Conservation (phyloP, 2,329 filamentous ascomycete genomes). For the Beauveria sp. region DNA sequence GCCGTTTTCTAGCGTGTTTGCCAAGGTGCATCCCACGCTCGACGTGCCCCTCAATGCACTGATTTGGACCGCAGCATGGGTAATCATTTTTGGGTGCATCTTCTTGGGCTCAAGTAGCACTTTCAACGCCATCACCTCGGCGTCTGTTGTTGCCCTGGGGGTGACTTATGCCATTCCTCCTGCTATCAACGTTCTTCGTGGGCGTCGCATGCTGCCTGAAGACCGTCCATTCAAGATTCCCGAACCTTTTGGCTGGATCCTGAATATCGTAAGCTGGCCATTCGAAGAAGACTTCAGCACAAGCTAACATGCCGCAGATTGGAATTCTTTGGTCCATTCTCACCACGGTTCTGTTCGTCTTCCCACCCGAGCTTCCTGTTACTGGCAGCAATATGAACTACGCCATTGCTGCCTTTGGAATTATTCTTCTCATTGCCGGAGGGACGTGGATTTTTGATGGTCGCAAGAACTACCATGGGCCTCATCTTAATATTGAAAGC, state of each 20-base stretch:
- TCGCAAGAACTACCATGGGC: conserved; percentile 34
- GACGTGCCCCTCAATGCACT: conserved; percentile 63
- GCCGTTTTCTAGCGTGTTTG: conserved; percentile 52
- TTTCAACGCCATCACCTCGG: conserved; percentile 64
- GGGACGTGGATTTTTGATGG: conserved; percentile 41
- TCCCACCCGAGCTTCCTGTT: conserved; percentile 35
- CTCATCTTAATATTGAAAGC: neutral
- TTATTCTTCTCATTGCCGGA: conserved; percentile 37
- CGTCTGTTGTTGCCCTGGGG: conserved; percentile 64
- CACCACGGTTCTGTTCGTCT: conserved; percentile 54
- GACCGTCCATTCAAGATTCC: conserved; percentile 8
- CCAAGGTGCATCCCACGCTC: conserved; percentile 51
- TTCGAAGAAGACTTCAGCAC: neutral
- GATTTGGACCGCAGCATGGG: conserved; percentile 49
- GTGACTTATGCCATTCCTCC: conserved; percentile 70
- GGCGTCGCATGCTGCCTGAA: conserved; percentile 4
- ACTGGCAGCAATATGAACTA: conserved; percentile 62
- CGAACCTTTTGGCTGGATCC: conserved; percentile 6
- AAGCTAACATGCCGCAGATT: conserved; percentile 11
- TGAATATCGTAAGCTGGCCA: neutral
- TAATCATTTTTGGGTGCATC: conserved; percentile 62
- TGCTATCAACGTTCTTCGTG: conserved; percentile 46
- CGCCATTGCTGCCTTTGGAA: conserved; percentile 38
- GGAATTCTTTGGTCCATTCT: conserved; percentile 59
- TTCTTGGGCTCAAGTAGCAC: conserved; percentile 58